phyloP scores from a whole-genome alignment of 306 rosid genomes.

The Urtica urens region DNA sequence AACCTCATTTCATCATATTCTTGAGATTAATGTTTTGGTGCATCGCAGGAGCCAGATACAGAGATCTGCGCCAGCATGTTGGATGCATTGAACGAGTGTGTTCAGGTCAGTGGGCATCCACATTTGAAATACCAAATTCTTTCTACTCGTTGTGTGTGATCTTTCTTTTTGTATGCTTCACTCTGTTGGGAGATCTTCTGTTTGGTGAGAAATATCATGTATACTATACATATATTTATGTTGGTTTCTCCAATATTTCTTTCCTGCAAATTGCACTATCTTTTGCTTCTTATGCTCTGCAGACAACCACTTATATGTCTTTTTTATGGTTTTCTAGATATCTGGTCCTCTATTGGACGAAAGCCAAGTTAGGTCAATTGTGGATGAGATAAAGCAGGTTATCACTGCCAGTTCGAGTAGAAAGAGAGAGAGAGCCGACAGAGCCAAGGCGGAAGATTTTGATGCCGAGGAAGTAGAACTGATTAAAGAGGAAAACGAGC shows the following conservation, averaged over 20 bases:
- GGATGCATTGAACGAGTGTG: constrained; percentile 84
- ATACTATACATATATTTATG: no score
- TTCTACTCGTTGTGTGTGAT: no score
- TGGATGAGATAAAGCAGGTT: constrained; percentile 81
- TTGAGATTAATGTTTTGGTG: not conserved
- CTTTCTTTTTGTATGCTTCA: no score
- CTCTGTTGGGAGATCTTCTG: no score
- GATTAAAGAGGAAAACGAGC: constrained; percentile 96
- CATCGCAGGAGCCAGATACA: constrained; percentile 90
- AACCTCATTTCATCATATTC: not conserved
- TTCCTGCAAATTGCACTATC: no score
- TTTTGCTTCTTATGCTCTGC: no score
- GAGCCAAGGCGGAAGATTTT: constrained; percentile 92
- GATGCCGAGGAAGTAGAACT: constrained; percentile 88
- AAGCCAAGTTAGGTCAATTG: constrained; percentile 71
- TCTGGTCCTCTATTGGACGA: constrained; percentile 88
- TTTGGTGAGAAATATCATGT: no score
- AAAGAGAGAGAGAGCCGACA: constrained; percentile 76
- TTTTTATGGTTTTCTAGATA: constrained; percentile 35
- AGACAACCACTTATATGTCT: no score
- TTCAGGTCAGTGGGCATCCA: constrained; percentile 63
- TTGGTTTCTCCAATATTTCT: not conserved
- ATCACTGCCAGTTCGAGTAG: constrained; percentile 94
- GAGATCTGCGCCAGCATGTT: constrained; percentile 93
- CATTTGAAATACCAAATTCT: no score